phyloP scores from a whole-genome alignment of 768 basidiomycete species.

The Psilocybe cubensis region DNA sequence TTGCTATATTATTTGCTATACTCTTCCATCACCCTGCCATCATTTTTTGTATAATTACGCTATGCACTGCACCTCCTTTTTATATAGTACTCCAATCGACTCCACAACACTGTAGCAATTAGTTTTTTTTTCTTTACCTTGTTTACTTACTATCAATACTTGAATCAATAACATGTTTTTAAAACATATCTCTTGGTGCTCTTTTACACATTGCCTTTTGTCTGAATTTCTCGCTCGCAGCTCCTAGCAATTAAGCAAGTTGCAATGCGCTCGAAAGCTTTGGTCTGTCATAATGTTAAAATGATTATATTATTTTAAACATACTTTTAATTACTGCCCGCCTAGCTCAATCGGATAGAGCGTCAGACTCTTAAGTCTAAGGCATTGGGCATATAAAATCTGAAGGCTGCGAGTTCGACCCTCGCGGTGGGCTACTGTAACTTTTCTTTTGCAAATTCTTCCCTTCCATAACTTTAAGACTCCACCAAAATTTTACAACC shows the following conservation, averaged over 20 bases:
- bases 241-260: too few species aligned
- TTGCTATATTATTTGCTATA: too few species aligned
- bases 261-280: too few species aligned
- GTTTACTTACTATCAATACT: background rate
- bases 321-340: constrained; percentile 48
- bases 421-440: constrained; percentile 76
- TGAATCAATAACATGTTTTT: background rate
- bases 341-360: constrained; percentile 71
- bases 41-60: background rate
- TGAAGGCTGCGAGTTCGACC: constrained; percentile 87
- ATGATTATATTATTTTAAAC: too few species aligned
- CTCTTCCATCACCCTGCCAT: too few species aligned
- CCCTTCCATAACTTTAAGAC: too few species aligned
- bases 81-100: background rate
- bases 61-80: background rate
- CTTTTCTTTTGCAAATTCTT: too few species aligned
- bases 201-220: too few species aligned
- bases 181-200: too few species aligned
- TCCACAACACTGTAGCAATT: background rate
- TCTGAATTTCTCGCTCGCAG: too few species aligned
- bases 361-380: constrained; percentile 51
- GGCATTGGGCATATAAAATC: constrained; percentile 64
- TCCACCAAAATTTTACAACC: too few species aligned
- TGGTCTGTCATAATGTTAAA: too few species aligned
- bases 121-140: background rate